Evolutionary conservation across 441 rosid species (phyloP), one percentile per base, ranked within the genome.

Genomic region (Viola pubescens): DNA sequence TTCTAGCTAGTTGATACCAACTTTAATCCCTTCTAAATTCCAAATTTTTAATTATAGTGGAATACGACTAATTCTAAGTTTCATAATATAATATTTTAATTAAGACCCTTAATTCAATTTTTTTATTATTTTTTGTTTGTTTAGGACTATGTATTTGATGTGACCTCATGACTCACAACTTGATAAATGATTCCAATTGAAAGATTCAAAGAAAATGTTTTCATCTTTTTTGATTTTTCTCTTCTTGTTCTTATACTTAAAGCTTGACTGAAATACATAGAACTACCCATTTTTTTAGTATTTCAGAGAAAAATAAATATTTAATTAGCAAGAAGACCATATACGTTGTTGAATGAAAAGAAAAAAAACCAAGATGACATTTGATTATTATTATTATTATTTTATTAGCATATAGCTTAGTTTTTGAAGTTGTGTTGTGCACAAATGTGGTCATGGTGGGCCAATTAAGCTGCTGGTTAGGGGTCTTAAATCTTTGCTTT

Each of bases 201-300:
- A 54, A 42, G 57, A 37, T 54, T 54, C 57, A 54, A 54, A 53
- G 42, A 53, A 53, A 19, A 37, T 43, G 46, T 6, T 10, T 10
- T 19, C 4, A 9, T 52, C 46, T 43, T 43, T 43, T 43, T 9
- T 43, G 1, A 43, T 26, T 26, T 26, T 26, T 26, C 34, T 26
- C 34, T 0, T 26, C 34, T 26, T 26, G 34, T 26, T 26, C 34
- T 26, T 26, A 2, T 26, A 26, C 34, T 26, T 26, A 26, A 19
- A 26, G 34, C 34, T 1, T 26, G 34, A 26, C 34, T 2, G 34
- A 16, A 16, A 16, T 16, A 16, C 19, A 16, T 16, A 16, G 19
- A 16, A 16, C 19, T 16, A 26, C 34, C 34, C 34, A 26, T 1
- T 26, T 26, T 26, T 16, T 16, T 16, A 16, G 0, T 16, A 16